Percentiles rank a stretch among this genome's conserved stretches.
phyloP scores from a whole-genome alignment of 208 protist species.

The Acanthamoeba healyi region DNA sequence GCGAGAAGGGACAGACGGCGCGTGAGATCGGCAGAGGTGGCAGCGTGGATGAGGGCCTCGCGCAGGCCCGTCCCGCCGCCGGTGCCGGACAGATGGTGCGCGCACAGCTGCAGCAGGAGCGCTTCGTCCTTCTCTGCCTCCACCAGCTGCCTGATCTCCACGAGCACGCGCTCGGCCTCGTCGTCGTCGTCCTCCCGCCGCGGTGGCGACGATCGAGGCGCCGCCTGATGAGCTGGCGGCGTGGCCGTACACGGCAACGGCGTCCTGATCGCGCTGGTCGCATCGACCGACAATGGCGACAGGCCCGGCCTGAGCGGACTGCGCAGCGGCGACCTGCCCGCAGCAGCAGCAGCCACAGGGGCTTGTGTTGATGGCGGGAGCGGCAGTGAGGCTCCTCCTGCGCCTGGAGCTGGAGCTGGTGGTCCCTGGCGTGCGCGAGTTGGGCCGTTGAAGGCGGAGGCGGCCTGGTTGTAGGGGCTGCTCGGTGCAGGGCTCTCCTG shows the following conservation, averaged over 20 bases:
- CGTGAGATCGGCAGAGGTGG: neutral
- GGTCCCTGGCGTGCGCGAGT: too few relatives aligned
- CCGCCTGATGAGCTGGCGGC: too few relatives aligned
- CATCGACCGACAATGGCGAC: neutral
- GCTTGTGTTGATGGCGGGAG: too few relatives aligned
- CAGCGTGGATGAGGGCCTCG: slow-evolving; percentile 9
- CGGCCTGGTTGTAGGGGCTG: too few relatives aligned
- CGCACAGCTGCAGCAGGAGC: slow-evolving; percentile 21
- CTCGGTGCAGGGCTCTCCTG: too few relatives aligned
- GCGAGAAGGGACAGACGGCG: neutral
- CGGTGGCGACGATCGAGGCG: too few relatives aligned
- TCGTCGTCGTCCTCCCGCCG: neutral
- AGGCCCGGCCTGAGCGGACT: neutral
- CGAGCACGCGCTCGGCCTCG: neutral
- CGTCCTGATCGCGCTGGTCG: too few relatives aligned
- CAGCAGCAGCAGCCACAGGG: too few relatives aligned
- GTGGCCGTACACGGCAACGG: too few relatives aligned
- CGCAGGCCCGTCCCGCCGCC: neutral
- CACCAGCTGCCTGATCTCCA: neutral
- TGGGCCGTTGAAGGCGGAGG: too few relatives aligned
- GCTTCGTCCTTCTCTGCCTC: neutral
- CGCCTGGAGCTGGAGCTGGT: neutral
- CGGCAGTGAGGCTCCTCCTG: too few relatives aligned
- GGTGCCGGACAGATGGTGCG: neutral
- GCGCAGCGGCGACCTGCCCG: neutral